Evolutionary conservation across 108 stramenopile genomes (phyloP).

Genomic region (Fistulifera pelliculosa): DNA sequence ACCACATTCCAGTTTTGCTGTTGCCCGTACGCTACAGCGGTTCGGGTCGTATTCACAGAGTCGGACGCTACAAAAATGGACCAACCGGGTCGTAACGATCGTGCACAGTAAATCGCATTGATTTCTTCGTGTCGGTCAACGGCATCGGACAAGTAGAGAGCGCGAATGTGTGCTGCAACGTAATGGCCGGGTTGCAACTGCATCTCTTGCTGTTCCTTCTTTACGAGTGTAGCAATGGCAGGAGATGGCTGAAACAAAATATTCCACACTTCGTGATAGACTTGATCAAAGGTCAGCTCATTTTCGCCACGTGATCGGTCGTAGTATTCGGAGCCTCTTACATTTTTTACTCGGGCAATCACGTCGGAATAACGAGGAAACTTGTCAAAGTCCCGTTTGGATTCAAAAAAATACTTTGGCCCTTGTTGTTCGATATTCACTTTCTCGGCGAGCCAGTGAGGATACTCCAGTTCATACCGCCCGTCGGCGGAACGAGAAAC

Average conservation of each 20-base stretch:
- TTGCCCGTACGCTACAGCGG: background rate
- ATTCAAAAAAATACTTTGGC: background rate
- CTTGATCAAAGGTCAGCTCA: background rate
- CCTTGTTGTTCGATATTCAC: background rate
- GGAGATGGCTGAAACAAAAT: slow-evolving; percentile 36
- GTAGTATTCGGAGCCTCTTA: background rate
- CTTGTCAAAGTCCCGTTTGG: background rate
- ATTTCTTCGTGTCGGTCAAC: slow-evolving; percentile 6
- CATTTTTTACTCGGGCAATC: background rate
- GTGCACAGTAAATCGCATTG: slow-evolving; percentile 34
- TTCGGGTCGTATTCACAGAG: background rate
- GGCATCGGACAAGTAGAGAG: slow-evolving; percentile 16
- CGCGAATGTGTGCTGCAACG: slow-evolving; percentile 33
- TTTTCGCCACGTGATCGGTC: background rate
- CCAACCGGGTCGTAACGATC: slow-evolving; percentile 8
- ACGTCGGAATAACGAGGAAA: background rate
- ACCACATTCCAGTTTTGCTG: background rate
- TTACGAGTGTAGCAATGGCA: slow-evolving; percentile 19
- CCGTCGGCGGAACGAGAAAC: slow-evolving; percentile 30
- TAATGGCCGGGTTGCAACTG: slow-evolving; percentile 31
- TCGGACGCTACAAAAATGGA: slow-evolving; percentile 32
- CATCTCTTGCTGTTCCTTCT: slow-evolving; percentile 11
- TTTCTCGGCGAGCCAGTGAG: background rate
- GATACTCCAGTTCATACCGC: slow-evolving; percentile 26
- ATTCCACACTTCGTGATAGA: slow-evolving; percentile 16